Base-by-base conservation (phyloP, 2,329 filamentous ascomycete genomes). In the Ampelomyces quisqualis region DNA sequence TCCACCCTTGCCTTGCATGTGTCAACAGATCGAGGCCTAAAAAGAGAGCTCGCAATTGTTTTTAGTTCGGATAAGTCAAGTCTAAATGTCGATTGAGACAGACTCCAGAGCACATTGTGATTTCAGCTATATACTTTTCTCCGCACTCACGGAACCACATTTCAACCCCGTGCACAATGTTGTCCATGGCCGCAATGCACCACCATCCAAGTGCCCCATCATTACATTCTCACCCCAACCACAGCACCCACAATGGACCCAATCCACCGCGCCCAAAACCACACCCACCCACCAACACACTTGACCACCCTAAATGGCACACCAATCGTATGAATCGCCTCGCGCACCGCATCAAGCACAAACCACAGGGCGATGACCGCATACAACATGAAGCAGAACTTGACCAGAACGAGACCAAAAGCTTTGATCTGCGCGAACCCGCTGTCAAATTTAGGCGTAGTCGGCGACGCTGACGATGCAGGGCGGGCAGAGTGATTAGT, bases 331-430 rank as follows among this genome's bases (percentile, higher is more conserved):
- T 52, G 38, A 7, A 62, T 40, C 3, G 52, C 55, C 24, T 58
- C 53, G 8, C 58, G 22, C 3, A 62, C 33, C 0, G 57, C 62
- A 42, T 65, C 57, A 2, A 65, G 52, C 5, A 64, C 17, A 31
- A 54, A 64, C 45, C 61, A 64, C 34, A 62, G n/a, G 6, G 53
- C 58, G 7, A 64, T 39, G 7, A 62, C 36, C 6, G 36, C 38
- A 20, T 65, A 65, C 3, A 64, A 8, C 0, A 54, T 13, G 3
- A 64, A 23, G 9, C 43, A 47, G 3, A 60, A 28, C 20, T 58
- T 60, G 7, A 60, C 11, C 1, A 57, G 7, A 8, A 61, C 20
- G 2, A 42, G 30, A 3, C 36, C 32, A 2, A 60, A 38, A 2
- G 28, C 22, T 26, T 45, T 49, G 10, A 63, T 43, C 33, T 61